Evolutionary conservation across 805 yeast genomes (phyloP).

Genomic region (Nakazawaea anatomiae): DNA sequence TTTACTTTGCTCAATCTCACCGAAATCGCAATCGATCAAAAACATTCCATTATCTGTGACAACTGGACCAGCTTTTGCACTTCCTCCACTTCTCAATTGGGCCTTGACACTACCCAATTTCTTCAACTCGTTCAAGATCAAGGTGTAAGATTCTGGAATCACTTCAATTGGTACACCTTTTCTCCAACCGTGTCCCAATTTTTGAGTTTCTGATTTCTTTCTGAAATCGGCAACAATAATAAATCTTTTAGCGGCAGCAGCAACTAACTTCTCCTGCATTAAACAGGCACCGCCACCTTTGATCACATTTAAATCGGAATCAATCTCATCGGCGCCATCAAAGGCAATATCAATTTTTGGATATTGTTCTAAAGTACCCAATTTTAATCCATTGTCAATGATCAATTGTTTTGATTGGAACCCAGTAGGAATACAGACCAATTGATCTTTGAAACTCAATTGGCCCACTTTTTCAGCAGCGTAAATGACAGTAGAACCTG

Average conservation of each 20-base stretch:
- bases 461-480: conserved; percentile 93
- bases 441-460: conserved; percentile 40
- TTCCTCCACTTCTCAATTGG: conserved; percentile 74
- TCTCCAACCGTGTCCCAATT: conserved; percentile 75
- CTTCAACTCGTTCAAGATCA: conserved; percentile 60
- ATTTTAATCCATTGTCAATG: conserved; percentile 66
- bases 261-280: conserved; percentile 93
- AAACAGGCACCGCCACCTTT: conserved; percentile 99
- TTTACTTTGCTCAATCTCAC: conserved; percentile 49
- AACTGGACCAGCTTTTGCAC: conserved; percentile 95
- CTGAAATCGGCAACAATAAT: conserved; percentile 90
- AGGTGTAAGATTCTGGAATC: conserved; percentile 81
- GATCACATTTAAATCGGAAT: conserved; percentile 70
- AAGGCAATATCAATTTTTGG: conserved; percentile 87
- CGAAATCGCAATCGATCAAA: conserved; percentile 90
- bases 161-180: conserved; percentile 95
- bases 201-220: conserved; percentile 55
- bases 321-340: conserved; percentile 99
- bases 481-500: conserved; percentile 96
- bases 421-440: conserved; percentile 91
- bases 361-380: conserved; percentile 80
- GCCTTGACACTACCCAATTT: conserved; percentile 60
- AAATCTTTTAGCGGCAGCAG: conserved; percentile 69
- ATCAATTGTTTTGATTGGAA: conserved; percentile 90
- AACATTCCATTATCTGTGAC: conserved; percentile 95